Evolutionary conservation across 164 flowering plant species (phyloP), one percentile per base, ranked within the genome.

Genomic region (Magnolia kwangsiensis): DNA sequence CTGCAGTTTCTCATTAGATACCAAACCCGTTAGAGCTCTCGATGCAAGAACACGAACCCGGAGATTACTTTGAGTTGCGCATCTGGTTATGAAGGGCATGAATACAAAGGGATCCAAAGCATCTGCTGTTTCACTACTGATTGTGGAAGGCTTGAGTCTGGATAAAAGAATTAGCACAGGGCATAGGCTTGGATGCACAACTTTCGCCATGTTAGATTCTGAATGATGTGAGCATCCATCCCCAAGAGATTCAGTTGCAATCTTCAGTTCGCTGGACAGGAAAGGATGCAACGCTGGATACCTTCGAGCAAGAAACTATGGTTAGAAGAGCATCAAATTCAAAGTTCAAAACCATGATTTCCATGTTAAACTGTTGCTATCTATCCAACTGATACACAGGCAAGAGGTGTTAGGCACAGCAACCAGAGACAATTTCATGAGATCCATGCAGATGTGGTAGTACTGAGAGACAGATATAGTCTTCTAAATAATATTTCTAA

Each of bases 141-240:
- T 82, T 45, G 91, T 70, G 68, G 99, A 94, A 71, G 99, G 98
- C 89, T 93, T 96, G 71, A 96, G 98, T 82, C 98, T 87, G n/a
- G 97, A 96, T 79, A 96, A 80, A 72, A 96, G 92, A 79, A 94
- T 94, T 55, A 96, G 86, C 74, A 96, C 74, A 13, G 98, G 99
- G 77, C 96, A 96, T 82, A 96, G 84, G 84, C 98, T 96, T 69
- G 99, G 99, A 70, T 96, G 98, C 75, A 94, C 96, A 78, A 76
- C 88, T 59, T 83, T 90, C 45, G 85, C 87, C 70, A 92, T 80
- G 82, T 89, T 89, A 76, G 84, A 82, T 72, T 79, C 82, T 55
- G 84, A 84, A 64, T 80, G 74, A 61, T 79, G 84, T 65, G 89
- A 79, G 18, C 82, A 76, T 10, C 78, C 88, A 81, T 84, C 81